Base-by-base conservation (phyloP, 2,329 filamentous ascomycete species). In the Fusarium sp. region DNA sequence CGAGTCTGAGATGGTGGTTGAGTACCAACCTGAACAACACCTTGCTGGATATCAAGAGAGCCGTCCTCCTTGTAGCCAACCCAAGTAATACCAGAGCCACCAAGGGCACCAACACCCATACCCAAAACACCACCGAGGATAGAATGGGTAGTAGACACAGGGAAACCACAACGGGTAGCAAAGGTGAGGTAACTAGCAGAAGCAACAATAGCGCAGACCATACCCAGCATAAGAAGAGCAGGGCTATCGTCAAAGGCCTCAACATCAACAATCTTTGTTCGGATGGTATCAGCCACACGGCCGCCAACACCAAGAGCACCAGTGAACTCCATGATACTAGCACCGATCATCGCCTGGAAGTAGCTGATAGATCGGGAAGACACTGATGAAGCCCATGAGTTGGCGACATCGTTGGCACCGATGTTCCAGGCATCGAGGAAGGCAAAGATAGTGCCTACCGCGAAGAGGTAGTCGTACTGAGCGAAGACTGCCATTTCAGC, bases 351-450 rank as follows among this genome's bases (percentile, higher is more conserved):
- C 72, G 88, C 90, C 79, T 91, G 89, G 59, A 87, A 69, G 79
- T 91, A 88, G 24, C 87, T 86, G 45, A 92, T 81, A 65, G 91
- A 93, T 42, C 91, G 85, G 7, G 91, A 93, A 4, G 90, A 92
- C 65, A 93, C 92, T 72, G 89, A 91, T 38, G 90, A 92, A n/a
- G 91, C 91, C 89, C 90, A 94, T 4, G 91, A 89, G 84, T 93
- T 94, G 81, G 92, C 91, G 67, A 93, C 91, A 91, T 93, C 92
- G 82, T 90, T 78, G 70, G 67, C 79, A 85, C 89, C 89, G 72
- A 90, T 91, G 78, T 91, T 91, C 87, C 88, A 92, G 59, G 89
- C 89, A 79, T 91, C 90, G 44, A 92, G 86, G 78, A 90, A 88
- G 67, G 90, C 89, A 80, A 92, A 92, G 66, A 91, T 86, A 60